phyloP scores from a whole-genome alignment of 768 basidiomycete genomes.

The Boletus reticulatus region DNA sequence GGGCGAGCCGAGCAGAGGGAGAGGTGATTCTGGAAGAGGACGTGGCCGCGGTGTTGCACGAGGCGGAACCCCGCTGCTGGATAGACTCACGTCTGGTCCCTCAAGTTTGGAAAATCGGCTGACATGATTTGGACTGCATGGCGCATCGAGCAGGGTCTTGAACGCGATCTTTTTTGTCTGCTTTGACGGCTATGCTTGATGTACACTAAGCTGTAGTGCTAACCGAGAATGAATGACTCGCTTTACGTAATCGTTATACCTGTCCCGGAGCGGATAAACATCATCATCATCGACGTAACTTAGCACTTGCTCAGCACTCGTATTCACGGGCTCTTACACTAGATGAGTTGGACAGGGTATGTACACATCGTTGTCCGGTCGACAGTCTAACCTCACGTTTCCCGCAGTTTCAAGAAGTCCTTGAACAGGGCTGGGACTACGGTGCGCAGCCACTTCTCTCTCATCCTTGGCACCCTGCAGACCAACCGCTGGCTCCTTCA shows the following conservation, averaged over 20 bases:
- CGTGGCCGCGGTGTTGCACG: constrained; percentile 22
- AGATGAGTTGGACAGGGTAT: constrained; percentile 60
- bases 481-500: constrained; percentile 8
- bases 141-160: not conserved
- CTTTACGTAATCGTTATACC: constrained; percentile 17
- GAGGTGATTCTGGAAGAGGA: constrained; percentile 21
- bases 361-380: not conserved
- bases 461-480: not conserved
- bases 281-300: not conserved
- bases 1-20: constrained; percentile 15
- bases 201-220: too few relatives aligned
- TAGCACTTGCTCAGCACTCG: not conserved
- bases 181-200: not conserved
- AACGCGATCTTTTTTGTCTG: not conserved
- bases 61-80: constrained; percentile 13
- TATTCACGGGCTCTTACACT: not conserved
- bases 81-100: constrained; percentile 13
- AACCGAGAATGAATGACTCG: not conserved
- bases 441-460: constrained; percentile 40
- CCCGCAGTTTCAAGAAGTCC: constrained; percentile 84
- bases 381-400: not conserved
- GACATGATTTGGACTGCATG: constrained; percentile 6
- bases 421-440: constrained; percentile 91
- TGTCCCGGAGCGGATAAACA: too few relatives aligned
- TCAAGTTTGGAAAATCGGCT: constrained; percentile 20